These are phyloP conservation scores for Keithomyces neogunnii DNA, from an alignment of 2,329 filamentous ascomycete species.

Conservation along the genomic window DNA sequence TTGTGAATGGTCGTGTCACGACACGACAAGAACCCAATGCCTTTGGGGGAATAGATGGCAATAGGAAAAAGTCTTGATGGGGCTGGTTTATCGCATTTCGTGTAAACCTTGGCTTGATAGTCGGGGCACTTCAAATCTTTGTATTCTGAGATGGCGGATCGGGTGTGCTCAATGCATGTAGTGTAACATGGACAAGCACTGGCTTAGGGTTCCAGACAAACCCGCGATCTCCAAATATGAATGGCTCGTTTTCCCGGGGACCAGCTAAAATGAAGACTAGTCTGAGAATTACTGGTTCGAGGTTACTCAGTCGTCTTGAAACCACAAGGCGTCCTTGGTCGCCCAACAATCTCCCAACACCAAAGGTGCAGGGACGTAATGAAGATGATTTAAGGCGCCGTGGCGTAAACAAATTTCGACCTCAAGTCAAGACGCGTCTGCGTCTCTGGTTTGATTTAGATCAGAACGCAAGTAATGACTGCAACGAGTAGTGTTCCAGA, in stretches of 20 bases:
- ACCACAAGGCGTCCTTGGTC: not conserved
- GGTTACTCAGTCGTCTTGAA: too few relatives aligned
- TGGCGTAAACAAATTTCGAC: not conserved
- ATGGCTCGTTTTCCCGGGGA: not conserved
- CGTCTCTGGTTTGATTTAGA: not conserved
- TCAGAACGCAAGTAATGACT: not conserved
- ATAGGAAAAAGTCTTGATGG: constrained; percentile 1
- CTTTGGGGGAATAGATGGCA: not conserved
- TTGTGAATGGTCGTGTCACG: too few relatives aligned
- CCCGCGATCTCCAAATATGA: not conserved
- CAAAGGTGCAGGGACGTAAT: too few relatives aligned
- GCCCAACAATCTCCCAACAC: too few relatives aligned
- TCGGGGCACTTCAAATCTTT: not conserved
- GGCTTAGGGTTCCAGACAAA: not conserved
- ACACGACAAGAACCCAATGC: not conserved
- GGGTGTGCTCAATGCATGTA: not conserved
- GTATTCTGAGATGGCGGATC: not conserved
- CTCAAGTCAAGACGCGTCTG: not conserved
- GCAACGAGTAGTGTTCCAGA: not conserved
- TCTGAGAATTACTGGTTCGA: not conserved
- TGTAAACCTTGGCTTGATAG: constrained; percentile 8
- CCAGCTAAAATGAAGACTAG: not conserved
- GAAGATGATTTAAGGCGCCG: not conserved
- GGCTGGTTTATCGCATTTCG: constrained; percentile 13
- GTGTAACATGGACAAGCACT: constrained; percentile 5